These are phyloP conservation scores for Fusarium brevicatenulatum DNA, from an alignment of 2,329 filamentous ascomycete species.

Conservation along the genomic window DNA sequence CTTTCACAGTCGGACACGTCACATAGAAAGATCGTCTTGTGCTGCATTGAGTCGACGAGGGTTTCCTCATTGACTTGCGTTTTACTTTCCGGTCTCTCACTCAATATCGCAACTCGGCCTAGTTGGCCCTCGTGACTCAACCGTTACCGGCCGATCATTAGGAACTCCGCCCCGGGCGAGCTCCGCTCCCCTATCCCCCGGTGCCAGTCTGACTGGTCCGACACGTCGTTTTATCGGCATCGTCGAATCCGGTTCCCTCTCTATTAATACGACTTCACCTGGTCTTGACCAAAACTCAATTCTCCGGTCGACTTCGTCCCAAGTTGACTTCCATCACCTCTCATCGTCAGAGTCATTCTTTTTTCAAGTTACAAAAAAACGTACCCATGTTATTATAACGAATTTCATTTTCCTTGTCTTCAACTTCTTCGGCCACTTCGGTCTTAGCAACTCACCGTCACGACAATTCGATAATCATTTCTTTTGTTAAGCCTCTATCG, in stretches of 20 bases:
- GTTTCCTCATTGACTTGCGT: constrained; percentile 31
- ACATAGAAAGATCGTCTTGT: constrained; percentile 26
- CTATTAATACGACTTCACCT: constrained; percentile 9
- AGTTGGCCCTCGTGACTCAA: constrained; percentile 39
- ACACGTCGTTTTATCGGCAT: constrained; percentile 45
- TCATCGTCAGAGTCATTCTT: constrained; percentile 46
- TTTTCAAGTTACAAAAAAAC: constrained; percentile 44
- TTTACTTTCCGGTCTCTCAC: constrained; percentile 12
- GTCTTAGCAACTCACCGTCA: constrained; percentile 45
- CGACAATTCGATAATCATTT: constrained; percentile 50
- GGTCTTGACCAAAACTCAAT: constrained; percentile 14
- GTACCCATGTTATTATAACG: constrained; percentile 59
- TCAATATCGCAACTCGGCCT: constrained; percentile 30
- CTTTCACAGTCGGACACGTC: constrained; percentile 7
- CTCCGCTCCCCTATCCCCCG: constrained; percentile 46
- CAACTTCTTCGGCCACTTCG: constrained; percentile 45
- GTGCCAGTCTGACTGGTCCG: constrained; percentile 45
- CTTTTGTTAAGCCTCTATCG: constrained; percentile 50
- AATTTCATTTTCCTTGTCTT: constrained; percentile 50
- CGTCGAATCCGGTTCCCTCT: constrained; percentile 40
- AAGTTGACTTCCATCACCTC: constrained; percentile 37
- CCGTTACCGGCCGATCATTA: constrained; percentile 36
- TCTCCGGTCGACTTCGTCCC: constrained; percentile 45
- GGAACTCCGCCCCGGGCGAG: constrained; percentile 43
- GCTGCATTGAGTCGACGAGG: constrained; percentile 43